These are phyloP conservation scores for Calocybe gambosa DNA, from an alignment of 1,284 basidiomycete genomes.

Conservation along the genomic window DNA sequence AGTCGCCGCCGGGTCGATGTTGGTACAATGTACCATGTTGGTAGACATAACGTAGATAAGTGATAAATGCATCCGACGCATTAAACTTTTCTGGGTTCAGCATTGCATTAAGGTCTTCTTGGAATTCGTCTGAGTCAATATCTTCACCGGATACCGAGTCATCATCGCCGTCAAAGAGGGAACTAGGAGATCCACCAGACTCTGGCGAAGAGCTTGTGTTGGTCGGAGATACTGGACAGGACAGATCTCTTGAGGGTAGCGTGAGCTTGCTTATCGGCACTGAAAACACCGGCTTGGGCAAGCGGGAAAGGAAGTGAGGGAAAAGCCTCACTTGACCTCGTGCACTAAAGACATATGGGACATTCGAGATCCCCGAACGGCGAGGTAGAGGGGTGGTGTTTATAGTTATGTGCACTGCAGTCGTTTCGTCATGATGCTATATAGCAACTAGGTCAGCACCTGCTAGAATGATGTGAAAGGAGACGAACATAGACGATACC, in stretches of 20 bases:
- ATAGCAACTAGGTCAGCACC: slow-evolving; percentile 7
- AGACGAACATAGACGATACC: slow-evolving; percentile 57
- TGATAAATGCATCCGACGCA: slow-evolving; percentile 21
- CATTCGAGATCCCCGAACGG: slow-evolving; percentile 51
- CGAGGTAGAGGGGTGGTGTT: slow-evolving; percentile 41
- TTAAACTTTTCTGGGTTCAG: slow-evolving; percentile 25
- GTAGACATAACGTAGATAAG: slow-evolving; percentile 24
- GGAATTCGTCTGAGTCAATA: slow-evolving; percentile 13
- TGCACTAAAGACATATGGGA: slow-evolving; percentile 52
- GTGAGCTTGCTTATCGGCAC: slow-evolving; percentile 13
- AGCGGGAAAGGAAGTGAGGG: slow-evolving; percentile 19
- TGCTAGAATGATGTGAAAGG: background rate
- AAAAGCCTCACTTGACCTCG: slow-evolving; percentile 37
- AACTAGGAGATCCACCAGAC: slow-evolving; percentile 10
- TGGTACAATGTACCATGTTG: slow-evolving; percentile 7
- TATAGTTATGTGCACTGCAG: slow-evolving; percentile 54
- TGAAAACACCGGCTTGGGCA: slow-evolving; percentile 25
- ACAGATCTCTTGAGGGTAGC: slow-evolving; percentile 4
- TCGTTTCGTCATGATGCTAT: slow-evolving; percentile 46
- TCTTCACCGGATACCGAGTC: slow-evolving; percentile 15
- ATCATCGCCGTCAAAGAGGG: slow-evolving; percentile 8
- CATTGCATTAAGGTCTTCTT: slow-evolving; percentile 15
- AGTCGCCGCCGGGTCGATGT: slow-evolving; percentile 13
- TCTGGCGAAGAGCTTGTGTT: slow-evolving; percentile 16
- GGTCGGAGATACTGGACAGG: slow-evolving; percentile 6